phyloP scores from a whole-genome alignment of 305 asterid species.

The Rubia peregrina region DNA sequence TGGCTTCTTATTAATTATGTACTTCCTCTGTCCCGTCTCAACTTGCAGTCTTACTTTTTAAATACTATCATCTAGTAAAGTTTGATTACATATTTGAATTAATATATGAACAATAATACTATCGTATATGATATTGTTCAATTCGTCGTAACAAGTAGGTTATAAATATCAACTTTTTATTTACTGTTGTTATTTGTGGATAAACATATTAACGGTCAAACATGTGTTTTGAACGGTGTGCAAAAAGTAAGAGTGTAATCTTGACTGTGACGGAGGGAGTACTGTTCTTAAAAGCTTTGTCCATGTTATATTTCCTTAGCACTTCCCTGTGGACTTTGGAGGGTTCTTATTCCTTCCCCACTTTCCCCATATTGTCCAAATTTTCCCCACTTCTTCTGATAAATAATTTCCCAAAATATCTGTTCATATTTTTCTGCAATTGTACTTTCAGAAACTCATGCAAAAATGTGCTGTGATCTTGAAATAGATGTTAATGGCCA shows the following conservation, averaged over 20 bases:
- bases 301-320: background rate
- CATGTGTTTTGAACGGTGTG: too few relatives aligned
- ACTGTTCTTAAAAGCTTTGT: background rate
- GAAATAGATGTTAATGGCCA: slow-evolving; percentile 60
- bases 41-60: too few relatives aligned
- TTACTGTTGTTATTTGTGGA: too few relatives aligned
- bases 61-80: too few relatives aligned
- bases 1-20: background rate
- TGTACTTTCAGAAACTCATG: slow-evolving; percentile 4
- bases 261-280: too few relatives aligned
- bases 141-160: too few relatives aligned
- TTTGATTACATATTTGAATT: too few relatives aligned
- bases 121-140: too few relatives aligned
- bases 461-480: slow-evolving; percentile 33
- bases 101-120: too few relatives aligned
- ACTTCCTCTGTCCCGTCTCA: background rate
- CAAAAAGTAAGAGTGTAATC: too few relatives aligned
- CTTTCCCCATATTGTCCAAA: background rate
- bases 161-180: too few relatives aligned
- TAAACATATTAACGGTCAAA: too few relatives aligned
- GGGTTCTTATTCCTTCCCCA: slow-evolving; percentile 17
- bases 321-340: slow-evolving; percentile 10
- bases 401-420: background rate
- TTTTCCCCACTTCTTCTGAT: background rate
- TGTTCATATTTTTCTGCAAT: background rate